phyloP scores from a whole-genome alignment of 768 basidiomycete species.

The Rhizopogon vulgaris region DNA sequence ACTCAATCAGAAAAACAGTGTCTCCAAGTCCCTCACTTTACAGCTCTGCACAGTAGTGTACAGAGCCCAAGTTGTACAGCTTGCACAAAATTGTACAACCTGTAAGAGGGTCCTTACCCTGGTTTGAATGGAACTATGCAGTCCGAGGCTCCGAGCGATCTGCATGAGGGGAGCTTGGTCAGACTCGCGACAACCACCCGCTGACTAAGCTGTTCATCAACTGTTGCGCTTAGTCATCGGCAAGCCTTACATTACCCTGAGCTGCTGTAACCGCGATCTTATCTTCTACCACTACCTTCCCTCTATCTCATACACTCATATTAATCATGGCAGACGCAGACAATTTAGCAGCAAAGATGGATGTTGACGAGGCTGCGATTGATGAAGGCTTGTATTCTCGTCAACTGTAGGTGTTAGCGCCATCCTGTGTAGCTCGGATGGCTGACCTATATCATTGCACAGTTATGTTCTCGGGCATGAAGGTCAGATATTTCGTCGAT shows the following conservation, averaged over 20 bases:
- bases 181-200: constrained; percentile 1
- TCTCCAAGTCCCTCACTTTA: too few species aligned
- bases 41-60: too few species aligned
- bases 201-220: too few species aligned
- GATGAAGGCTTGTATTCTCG: constrained; percentile 93
- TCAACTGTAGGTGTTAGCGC: constrained; percentile 62
- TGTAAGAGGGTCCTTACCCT: too few species aligned
- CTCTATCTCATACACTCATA: neutral
- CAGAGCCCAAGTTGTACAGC: too few species aligned
- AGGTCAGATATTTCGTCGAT: constrained; percentile 43
- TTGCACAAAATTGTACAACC: too few species aligned
- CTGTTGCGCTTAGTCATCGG: neutral
- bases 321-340: constrained; percentile 30
- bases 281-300: constrained; percentile 6
- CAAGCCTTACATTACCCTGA: neutral
- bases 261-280: neutral
- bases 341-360: constrained; percentile 53
- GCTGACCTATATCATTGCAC: constrained; percentile 13
- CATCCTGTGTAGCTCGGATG: constrained; percentile 12
- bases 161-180: constrained; percentile 14
- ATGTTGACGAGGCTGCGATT: constrained; percentile 81
- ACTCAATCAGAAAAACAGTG: too few species aligned
- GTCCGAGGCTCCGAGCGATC: neutral
- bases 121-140: too few species aligned
- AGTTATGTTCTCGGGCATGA: constrained; percentile 97